Evolutionary conservation across 2,329 filamentous ascomycete species (phyloP).

Genomic region (Ophiocordyceps sinensis): DNA sequence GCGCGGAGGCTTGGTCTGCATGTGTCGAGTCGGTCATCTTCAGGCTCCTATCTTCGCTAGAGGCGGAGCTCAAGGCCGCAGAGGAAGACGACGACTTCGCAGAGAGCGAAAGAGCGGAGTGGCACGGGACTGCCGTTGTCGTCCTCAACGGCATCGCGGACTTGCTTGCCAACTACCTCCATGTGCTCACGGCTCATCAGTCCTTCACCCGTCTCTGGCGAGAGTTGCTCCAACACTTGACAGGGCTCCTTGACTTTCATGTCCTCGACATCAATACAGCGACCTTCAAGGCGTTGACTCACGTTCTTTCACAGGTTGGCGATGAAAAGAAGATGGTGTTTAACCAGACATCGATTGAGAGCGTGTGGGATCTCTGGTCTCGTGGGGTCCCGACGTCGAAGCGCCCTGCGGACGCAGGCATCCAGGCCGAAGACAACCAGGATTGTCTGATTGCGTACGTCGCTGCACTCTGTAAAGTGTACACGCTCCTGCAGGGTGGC

Average conservation of each 20-base stretch:
- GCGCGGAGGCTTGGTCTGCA: slow-evolving; percentile 65
- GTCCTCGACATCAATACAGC: slow-evolving; percentile 59
- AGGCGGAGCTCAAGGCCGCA: slow-evolving; percentile 33
- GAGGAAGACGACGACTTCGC: slow-evolving; percentile 16
- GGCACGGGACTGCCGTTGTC: slow-evolving; percentile 62
- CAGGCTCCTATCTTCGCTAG: slow-evolving; percentile 58
- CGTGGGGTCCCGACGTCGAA: slow-evolving; percentile 42
- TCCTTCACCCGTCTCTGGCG: slow-evolving; percentile 64
- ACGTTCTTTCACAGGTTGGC: slow-evolving; percentile 41
- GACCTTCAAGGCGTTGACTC: slow-evolving; percentile 50
- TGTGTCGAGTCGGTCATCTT: slow-evolving; percentile 74
- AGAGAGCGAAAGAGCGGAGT: slow-evolving; percentile 36
- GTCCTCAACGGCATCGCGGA: slow-evolving; percentile 59
- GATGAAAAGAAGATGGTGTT: slow-evolving; percentile 27
- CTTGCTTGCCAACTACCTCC: slow-evolving; percentile 63
- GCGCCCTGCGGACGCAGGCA: slow-evolving; percentile 3
- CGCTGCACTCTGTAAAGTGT: slow-evolving; percentile 60
- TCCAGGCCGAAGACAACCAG: slow-evolving; percentile 51
- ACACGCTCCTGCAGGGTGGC: slow-evolving; percentile 53
- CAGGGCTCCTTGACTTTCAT: slow-evolving; percentile 44
- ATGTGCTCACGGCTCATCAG: slow-evolving; percentile 49
- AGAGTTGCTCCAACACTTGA: slow-evolving; percentile 55
- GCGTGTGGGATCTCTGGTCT: slow-evolving; percentile 58
- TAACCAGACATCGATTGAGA: slow-evolving; percentile 37
- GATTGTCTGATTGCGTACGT: slow-evolving; percentile 78